Percentiles rank a stretch among this genome's conserved stretches.
These are phyloP conservation scores for Blastocystis sp. DNA, from an alignment of 352 stramenopile species.

Conservation along the genomic window DNA sequence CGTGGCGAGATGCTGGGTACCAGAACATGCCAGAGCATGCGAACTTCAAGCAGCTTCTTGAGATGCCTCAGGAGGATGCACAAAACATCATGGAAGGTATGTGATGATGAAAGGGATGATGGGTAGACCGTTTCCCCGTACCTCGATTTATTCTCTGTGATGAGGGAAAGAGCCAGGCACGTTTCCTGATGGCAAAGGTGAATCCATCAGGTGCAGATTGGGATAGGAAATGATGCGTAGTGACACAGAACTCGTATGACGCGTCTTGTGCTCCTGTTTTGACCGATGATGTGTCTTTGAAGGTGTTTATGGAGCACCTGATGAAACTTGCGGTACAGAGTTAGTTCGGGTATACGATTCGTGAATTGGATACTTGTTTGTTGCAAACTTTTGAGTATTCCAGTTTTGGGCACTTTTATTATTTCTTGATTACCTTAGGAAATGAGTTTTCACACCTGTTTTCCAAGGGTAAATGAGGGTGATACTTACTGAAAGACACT, in stretches of 20 bases:
- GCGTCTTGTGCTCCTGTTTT: constrained; percentile 77
- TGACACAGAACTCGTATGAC: constrained; percentile 62
- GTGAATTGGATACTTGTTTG: not conserved
- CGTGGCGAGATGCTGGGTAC: constrained; percentile 90
- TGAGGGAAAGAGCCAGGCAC: constrained; percentile 96
- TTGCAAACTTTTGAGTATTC: not conserved
- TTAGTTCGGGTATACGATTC: not conserved
- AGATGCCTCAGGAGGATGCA: constrained; percentile 86
- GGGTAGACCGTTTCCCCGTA: constrained; percentile 84
- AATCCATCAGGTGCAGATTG: constrained; percentile 95
- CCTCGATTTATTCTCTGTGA: constrained; percentile 98
- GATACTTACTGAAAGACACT: not conserved
- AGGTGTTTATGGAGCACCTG: constrained; percentile 99
- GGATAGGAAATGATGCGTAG: constrained; percentile 79
- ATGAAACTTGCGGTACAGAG: constrained; percentile 80
- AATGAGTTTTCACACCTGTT: not conserved
- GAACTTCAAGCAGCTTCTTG: constrained; percentile 94
- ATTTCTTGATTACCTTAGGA: not conserved
- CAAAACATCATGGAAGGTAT: constrained; percentile 91
- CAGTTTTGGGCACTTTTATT: not conserved
- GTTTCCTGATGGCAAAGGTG: constrained; percentile 98
- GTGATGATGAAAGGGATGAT: constrained; percentile 54
- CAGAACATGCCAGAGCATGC: constrained; percentile 87
- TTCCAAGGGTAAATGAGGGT: constrained; percentile 38
- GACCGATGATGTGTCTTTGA: constrained; percentile 97